Evolutionary conservation across 805 yeast genomes (phyloP).

Genomic region (Sugiyamaella mastotermitis): DNA sequence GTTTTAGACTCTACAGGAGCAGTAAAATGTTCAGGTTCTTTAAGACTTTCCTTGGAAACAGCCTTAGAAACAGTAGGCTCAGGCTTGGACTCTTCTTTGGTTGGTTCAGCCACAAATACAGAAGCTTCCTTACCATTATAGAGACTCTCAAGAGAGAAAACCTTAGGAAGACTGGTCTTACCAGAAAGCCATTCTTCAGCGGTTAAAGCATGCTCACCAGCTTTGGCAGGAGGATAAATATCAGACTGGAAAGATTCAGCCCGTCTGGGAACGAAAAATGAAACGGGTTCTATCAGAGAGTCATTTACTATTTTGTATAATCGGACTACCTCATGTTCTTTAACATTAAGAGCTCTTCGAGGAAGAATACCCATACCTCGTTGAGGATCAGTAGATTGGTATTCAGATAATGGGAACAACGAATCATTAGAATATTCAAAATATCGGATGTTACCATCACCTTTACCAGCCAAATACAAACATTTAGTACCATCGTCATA

Average conservation of each 20-base stretch:
- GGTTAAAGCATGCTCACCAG: constrained; percentile 67
- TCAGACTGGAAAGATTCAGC: constrained; percentile 90
- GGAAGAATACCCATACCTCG: constrained; percentile 94
- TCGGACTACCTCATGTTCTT: constrained; percentile 77
- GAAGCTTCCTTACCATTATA: constrained; percentile 67
- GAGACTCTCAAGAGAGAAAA: constrained; percentile 67
- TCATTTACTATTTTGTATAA: constrained; percentile 87
- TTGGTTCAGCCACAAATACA: constrained; percentile 21
- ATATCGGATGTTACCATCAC: constrained; percentile 96
- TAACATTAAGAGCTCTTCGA: constrained; percentile 67
- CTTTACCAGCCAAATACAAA: constrained; percentile 90
- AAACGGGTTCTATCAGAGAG: constrained; percentile 77
- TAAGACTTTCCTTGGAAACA: constrained; percentile 21
- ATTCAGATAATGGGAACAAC: constrained; percentile 80
- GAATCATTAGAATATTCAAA: constrained; percentile 84
- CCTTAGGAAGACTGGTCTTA: constrained; percentile 69
- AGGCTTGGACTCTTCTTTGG: constrained; percentile 12
- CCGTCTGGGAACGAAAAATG: constrained; percentile 90
- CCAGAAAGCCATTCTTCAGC: constrained; percentile 81
- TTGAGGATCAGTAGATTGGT: constrained; percentile 84
- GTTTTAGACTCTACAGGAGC: constrained; percentile 1
- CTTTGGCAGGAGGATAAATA: constrained; percentile 87
- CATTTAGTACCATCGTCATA: constrained; percentile 77
- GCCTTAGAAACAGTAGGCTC: constrained; percentile 15
- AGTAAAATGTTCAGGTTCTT: background rate